phyloP scores from a whole-genome alignment of 2,329 filamentous ascomycete species.

The Cladosporium sp. region DNA sequence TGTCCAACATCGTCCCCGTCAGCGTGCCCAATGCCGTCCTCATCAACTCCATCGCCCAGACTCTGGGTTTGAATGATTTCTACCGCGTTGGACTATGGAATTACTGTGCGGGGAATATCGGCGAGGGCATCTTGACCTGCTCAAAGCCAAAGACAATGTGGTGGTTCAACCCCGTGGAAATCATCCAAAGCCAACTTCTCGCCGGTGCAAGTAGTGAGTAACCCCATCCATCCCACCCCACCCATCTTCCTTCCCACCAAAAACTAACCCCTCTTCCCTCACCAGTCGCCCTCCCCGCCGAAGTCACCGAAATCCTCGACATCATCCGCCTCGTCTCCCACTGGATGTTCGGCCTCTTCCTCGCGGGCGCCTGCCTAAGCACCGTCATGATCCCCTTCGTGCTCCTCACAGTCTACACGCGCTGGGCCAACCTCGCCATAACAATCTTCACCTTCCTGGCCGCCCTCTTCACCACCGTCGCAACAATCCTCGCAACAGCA shows the following conservation, averaged over 20 bases:
- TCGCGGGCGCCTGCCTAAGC: constrained; percentile 64
- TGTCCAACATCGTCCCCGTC: constrained; percentile 73
- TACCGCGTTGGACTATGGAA: constrained; percentile 91
- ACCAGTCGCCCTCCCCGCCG: constrained; percentile 66
- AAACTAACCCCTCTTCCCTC: constrained; percentile 20
- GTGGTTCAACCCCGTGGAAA: constrained; percentile 87
- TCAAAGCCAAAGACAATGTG: constrained; percentile 66
- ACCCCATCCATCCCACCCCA: background rate
- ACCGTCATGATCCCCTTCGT: constrained; percentile 65
- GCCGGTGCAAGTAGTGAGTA: constrained; percentile 67
- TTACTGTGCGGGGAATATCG: constrained; percentile 80
- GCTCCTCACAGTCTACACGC: constrained; percentile 49
- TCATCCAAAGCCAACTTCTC: constrained; percentile 74
- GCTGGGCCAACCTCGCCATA: constrained; percentile 60
- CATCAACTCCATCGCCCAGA: constrained; percentile 82
- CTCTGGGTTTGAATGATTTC: constrained; percentile 85
- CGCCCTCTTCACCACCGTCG: constrained; percentile 63
- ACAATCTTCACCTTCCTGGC: constrained; percentile 63
- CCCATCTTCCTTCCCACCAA: background rate
- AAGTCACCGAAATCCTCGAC: constrained; percentile 67
- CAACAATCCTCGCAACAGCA: constrained; percentile 70
- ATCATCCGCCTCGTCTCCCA: constrained; percentile 71
- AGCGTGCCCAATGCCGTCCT: constrained; percentile 66
- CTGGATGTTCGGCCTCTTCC: constrained; percentile 86
- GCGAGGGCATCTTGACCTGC: constrained; percentile 71